Evolutionary conservation across 352 stramenopile genomes (phyloP).

Genomic region (Pythium pyrilobum): DNA sequence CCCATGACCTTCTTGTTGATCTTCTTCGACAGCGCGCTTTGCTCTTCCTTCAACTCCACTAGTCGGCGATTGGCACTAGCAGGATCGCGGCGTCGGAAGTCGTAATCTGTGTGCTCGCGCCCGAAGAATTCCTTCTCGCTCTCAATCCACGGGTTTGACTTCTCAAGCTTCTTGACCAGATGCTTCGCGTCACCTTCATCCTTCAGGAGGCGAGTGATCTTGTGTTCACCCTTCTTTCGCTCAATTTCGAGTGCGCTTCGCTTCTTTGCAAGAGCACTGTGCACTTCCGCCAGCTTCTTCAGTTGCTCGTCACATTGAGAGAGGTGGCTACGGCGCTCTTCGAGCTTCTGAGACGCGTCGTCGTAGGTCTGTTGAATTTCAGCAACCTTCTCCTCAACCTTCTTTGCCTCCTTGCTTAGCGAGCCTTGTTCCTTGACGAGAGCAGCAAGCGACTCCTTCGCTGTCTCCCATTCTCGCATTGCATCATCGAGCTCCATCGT

Average conservation of each 20-base stretch:
- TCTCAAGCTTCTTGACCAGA: constrained; percentile 90
- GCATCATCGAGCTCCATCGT: constrained; percentile 71
- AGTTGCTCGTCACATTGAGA: constrained; percentile 90
- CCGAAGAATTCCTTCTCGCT: constrained; percentile 97
- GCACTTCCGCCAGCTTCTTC: constrained; percentile 78
- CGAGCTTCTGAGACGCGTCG: constrained; percentile 54
- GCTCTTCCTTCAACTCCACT: constrained; percentile 89
- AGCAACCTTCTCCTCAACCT: constrained; percentile 58
- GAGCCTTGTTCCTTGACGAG: constrained; percentile 58
- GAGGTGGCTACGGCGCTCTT: constrained; percentile 63
- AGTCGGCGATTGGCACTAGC: constrained; percentile 83
- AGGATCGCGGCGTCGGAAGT: constrained; percentile 92
- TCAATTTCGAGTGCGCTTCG: constrained; percentile 90
- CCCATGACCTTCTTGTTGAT: constrained; percentile 99
- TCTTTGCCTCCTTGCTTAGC: constrained; percentile 64
- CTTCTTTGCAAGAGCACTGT: constrained; percentile 80
- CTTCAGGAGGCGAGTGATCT: constrained; percentile 91
- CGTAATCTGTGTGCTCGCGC: constrained; percentile 95
- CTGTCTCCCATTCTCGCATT: constrained; percentile 53
- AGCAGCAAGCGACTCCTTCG: constrained; percentile 38
- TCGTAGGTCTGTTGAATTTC: constrained; percentile 62
- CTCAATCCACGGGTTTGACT: constrained; percentile 96
- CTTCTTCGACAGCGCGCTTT: constrained; percentile 94
- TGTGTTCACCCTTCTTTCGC: constrained; percentile 93
- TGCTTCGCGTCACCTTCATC: constrained; percentile 89